phyloP scores from a whole-genome alignment of 305 asterid genomes.

The Euphrasia arctica region DNA sequence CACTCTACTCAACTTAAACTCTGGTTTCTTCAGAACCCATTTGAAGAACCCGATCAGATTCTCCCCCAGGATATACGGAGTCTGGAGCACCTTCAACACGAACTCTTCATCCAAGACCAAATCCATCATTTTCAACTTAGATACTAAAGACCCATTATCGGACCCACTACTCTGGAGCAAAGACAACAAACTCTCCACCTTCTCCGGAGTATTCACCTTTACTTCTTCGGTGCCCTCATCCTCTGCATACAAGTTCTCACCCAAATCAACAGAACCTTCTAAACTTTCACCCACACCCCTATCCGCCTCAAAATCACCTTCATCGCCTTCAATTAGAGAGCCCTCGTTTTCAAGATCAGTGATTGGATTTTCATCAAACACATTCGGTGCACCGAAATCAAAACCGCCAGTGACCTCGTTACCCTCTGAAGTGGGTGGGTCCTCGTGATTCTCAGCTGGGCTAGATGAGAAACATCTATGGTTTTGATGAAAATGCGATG shows the following conservation, averaged over 20 bases:
- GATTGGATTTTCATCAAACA: slow-evolving; percentile 26
- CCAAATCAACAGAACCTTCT: slow-evolving; percentile 23
- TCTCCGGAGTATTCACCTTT: slow-evolving; percentile 38
- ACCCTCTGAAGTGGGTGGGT: slow-evolving; percentile 20
- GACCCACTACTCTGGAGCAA: slow-evolving; percentile 62
- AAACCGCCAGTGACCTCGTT: slow-evolving; percentile 21
- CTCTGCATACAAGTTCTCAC: slow-evolving; percentile 24
- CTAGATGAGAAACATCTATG: slow-evolving; percentile 43
- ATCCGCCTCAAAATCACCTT: slow-evolving; percentile 25
- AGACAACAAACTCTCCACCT: slow-evolving; percentile 52
- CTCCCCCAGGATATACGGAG: slow-evolving; percentile 50
- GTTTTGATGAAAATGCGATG: slow-evolving; percentile 23
- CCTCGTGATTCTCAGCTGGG: slow-evolving; percentile 36
- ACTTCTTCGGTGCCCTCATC: slow-evolving; percentile 30
- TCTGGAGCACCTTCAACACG: slow-evolving; percentile 54
- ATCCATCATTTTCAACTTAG: slow-evolving; percentile 41
- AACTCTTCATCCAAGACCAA: slow-evolving; percentile 55
- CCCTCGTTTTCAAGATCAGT: slow-evolving; percentile 30
- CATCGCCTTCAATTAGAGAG: slow-evolving; percentile 26
- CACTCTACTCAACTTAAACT: slow-evolving; percentile 31
- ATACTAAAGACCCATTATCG: slow-evolving; percentile 40
- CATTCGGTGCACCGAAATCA: slow-evolving; percentile 33
- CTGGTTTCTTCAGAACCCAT: slow-evolving; percentile 52
- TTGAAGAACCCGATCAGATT: slow-evolving; percentile 59
- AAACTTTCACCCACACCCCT: slow-evolving; percentile 23